phyloP scores from a whole-genome alignment of 768 basidiomycete species.

The Cubamyces lactineus region DNA sequence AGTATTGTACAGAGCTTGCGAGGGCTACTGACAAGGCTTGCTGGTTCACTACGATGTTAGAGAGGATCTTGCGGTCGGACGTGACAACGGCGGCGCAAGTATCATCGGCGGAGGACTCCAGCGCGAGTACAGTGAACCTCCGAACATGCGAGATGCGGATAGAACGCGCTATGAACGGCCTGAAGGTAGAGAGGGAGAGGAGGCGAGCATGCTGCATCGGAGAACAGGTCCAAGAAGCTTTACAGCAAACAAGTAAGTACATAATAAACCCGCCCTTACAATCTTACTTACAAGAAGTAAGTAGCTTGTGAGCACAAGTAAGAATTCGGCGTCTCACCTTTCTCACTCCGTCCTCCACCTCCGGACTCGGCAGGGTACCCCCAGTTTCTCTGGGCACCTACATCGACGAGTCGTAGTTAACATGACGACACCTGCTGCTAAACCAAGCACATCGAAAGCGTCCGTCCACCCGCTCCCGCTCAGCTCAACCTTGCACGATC shows the following conservation, averaged over 20 bases:
- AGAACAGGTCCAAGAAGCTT: not conserved
- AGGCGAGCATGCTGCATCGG: constrained; percentile 3
- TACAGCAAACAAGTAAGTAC: not conserved
- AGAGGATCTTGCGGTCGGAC: constrained; percentile 67
- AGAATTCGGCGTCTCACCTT: no score
- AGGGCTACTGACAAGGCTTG: constrained; percentile 52
- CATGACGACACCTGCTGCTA: constrained; percentile 23
- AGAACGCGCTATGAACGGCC: not conserved
- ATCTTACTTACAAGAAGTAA: no score
- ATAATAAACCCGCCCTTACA: no score
- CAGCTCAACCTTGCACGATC: constrained; percentile 65
- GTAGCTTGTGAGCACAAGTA: no score
- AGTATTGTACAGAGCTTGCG: not conserved
- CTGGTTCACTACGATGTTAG: constrained; percentile 89
- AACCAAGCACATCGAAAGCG: constrained; percentile 31
- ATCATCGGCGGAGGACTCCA: constrained; percentile 94
- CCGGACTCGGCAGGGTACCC: no score
- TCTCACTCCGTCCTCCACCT: no score
- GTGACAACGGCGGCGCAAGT: constrained; percentile 88
- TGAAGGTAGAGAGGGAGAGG: not conserved
- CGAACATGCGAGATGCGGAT: not conserved
- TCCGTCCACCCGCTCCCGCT: constrained; percentile 53
- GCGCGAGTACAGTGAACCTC: constrained; percentile 65
- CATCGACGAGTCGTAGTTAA: not conserved
- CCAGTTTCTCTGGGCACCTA: not conserved